Evolutionary conservation across 2,329 filamentous ascomycete genomes (phyloP).

Genomic region (Fusarium goolgardi): DNA sequence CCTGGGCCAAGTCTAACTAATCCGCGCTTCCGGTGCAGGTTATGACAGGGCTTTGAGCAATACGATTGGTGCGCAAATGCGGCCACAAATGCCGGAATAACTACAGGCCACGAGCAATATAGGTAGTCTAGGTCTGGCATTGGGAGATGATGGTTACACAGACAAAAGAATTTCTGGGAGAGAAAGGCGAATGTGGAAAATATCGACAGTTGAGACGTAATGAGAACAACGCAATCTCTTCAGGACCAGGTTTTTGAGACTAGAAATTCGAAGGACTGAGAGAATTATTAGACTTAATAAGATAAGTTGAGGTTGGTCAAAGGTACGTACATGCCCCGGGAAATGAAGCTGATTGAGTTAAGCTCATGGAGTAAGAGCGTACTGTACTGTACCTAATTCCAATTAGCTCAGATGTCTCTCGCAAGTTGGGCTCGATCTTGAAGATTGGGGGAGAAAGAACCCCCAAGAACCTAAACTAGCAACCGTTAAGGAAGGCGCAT

Average conservation of each 20-base stretch:
- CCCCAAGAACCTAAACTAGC: constrained; percentile 10
- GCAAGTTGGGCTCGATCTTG: constrained; percentile 19
- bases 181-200: not conserved
- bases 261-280: not conserved
- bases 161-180: not conserved
- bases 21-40: constrained; percentile 26
- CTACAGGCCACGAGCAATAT: constrained; percentile 24
- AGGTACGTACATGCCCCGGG: not conserved
- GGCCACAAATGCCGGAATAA: constrained; percentile 15
- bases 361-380: not conserved
- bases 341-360: not conserved
- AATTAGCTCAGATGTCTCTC: not conserved
- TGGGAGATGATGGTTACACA: constrained; percentile 29
- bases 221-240: not conserved
- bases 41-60: constrained; percentile 17
- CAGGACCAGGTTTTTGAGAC: not conserved
- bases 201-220: not conserved
- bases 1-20: constrained; percentile 24
- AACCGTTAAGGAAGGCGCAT: constrained; percentile 35
- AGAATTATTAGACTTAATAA: not conserved
- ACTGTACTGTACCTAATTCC: not conserved
- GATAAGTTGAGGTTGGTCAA: not conserved
- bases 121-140: constrained; percentile 24
- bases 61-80: constrained; percentile 39
- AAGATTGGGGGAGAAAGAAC: constrained; percentile 26